These are phyloP conservation scores for Fonsecaea pugnacius DNA, from an alignment of 2,329 filamentous ascomycete genomes.

Conservation along the genomic window DNA sequence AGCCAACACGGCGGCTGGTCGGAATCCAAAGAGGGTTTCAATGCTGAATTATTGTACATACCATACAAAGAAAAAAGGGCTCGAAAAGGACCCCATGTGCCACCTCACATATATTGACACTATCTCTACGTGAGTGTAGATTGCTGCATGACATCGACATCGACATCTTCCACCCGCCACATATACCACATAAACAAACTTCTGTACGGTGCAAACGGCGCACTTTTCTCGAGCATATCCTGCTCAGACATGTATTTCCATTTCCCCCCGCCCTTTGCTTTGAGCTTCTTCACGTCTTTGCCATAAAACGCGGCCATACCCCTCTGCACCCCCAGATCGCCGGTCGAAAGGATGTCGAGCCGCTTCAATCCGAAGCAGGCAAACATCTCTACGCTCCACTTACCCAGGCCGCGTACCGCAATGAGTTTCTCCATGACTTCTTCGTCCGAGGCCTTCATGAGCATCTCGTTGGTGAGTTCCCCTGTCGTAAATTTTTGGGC, in stretches of 20 bases:
- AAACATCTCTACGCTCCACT: constrained; percentile 98
- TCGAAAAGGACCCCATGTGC: neutral
- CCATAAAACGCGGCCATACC: constrained; percentile 90
- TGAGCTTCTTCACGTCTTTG: constrained; percentile 80
- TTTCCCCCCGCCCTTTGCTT: constrained; percentile 77
- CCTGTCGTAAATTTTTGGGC: constrained; percentile 78
- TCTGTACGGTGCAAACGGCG: constrained; percentile 82
- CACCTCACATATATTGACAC: neutral
- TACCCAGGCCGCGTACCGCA: constrained; percentile 82
- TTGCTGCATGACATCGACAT: constrained; percentile 46
- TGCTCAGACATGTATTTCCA: constrained; percentile 98
- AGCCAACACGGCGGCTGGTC: neutral
- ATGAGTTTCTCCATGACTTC: constrained; percentile 81
- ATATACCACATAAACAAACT: constrained; percentile 99
- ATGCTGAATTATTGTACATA: constrained; percentile 27
- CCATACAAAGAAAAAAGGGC: constrained; percentile 6
- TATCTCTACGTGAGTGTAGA: constrained; percentile 12
- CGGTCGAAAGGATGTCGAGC: constrained; percentile 89
- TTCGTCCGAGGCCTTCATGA: constrained; percentile 80
- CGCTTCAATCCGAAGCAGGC: constrained; percentile 92
- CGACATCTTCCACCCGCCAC: constrained; percentile 84
- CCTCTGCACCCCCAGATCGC: constrained; percentile 89
- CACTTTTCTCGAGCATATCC: constrained; percentile 84
- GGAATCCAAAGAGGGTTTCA: constrained; percentile 8
- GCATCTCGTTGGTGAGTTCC: constrained; percentile 74